These are phyloP conservation scores for Peronosclerospora sorghi DNA, from an alignment of 352 stramenopile genomes.

Conservation along the genomic window DNA sequence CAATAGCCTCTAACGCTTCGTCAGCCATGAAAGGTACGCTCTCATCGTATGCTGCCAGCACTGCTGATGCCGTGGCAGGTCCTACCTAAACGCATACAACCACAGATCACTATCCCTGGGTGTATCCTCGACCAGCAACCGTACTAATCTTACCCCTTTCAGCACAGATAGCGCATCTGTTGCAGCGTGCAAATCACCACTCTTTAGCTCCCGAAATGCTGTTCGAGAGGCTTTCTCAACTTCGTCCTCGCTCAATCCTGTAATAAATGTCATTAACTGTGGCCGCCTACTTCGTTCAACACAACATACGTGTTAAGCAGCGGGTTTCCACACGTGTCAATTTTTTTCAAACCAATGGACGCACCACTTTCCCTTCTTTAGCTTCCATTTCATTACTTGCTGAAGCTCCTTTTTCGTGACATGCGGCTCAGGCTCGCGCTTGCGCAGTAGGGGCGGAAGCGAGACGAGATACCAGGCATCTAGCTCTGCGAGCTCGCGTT, in stretches of 20 bases:
- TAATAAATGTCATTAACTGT: slow-evolving; percentile 66
- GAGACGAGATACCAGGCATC: slow-evolving; percentile 45
- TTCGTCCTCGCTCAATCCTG: slow-evolving; percentile 25
- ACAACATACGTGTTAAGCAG: slow-evolving; percentile 7
- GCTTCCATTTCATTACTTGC: slow-evolving; percentile 74
- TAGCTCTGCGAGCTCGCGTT: slow-evolving; percentile 41
- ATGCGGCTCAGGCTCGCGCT: slow-evolving; percentile 36
- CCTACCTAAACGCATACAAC: slow-evolving; percentile 32
- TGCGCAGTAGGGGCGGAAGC: slow-evolving; percentile 29
- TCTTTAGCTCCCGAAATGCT: slow-evolving; percentile 24
- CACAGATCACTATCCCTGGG: not conserved
- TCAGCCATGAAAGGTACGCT: slow-evolving; percentile 71
- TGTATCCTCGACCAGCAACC: slow-evolving; percentile 1
- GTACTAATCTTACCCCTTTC: slow-evolving; percentile 40
- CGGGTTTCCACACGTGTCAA: not conserved
- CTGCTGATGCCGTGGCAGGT: slow-evolving; percentile 60
- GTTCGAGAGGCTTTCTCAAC: slow-evolving; percentile 37
- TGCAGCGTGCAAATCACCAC: slow-evolving; percentile 24
- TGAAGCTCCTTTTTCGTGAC: slow-evolving; percentile 44
- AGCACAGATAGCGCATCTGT: slow-evolving; percentile 41
- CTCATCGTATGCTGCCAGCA: slow-evolving; percentile 58
- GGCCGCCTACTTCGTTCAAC: slow-evolving; percentile 30
- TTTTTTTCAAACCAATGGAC: not conserved
- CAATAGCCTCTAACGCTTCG: slow-evolving; percentile 63
- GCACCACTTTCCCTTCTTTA: slow-evolving; percentile 79